phyloP scores from a whole-genome alignment of 108 stramenopile genomes.

The Skeletonema potamos region DNA sequence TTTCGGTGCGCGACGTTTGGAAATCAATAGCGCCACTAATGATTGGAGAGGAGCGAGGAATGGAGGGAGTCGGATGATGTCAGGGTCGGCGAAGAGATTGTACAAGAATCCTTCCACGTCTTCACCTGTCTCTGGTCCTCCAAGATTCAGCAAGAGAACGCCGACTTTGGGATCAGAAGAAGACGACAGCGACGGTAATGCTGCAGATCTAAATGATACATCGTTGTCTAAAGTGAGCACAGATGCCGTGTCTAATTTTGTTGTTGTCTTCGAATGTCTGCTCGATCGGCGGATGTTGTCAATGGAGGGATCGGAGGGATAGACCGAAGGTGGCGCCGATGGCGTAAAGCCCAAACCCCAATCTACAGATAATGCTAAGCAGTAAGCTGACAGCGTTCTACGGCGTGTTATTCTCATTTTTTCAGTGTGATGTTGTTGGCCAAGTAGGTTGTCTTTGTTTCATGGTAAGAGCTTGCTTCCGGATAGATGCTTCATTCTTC shows the following conservation, averaged over 20 bases:
- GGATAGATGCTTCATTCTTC: background rate
- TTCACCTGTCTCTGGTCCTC: slow-evolving; percentile 91
- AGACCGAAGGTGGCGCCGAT: background rate
- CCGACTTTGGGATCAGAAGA: slow-evolving; percentile 63
- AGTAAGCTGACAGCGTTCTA: background rate
- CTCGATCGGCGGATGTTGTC: background rate
- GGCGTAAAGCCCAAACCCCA: background rate
- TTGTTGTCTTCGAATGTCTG: background rate
- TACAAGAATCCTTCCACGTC: slow-evolving; percentile 95
- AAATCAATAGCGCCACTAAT: slow-evolving; percentile 80
- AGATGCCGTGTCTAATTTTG: slow-evolving; percentile 26
- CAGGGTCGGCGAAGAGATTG: slow-evolving; percentile 98
- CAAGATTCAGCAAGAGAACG: slow-evolving; percentile 92
- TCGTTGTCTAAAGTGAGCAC: slow-evolving; percentile 20
- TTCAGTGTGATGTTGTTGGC: background rate
- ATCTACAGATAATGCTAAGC: background rate
- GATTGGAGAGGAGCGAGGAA: slow-evolving; percentile 79
- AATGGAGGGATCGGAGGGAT: background rate
- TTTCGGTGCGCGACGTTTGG: slow-evolving; percentile 93
- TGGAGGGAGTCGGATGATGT: slow-evolving; percentile 94
- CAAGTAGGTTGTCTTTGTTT: background rate
- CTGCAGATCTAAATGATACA: background rate
- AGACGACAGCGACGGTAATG: background rate
- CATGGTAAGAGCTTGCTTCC: too few relatives aligned
- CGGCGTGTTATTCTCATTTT: slow-evolving; percentile 1